Conservation (phyloP, 1,284 basidiomycete species). For the Microbotryum intermedium region DNA sequence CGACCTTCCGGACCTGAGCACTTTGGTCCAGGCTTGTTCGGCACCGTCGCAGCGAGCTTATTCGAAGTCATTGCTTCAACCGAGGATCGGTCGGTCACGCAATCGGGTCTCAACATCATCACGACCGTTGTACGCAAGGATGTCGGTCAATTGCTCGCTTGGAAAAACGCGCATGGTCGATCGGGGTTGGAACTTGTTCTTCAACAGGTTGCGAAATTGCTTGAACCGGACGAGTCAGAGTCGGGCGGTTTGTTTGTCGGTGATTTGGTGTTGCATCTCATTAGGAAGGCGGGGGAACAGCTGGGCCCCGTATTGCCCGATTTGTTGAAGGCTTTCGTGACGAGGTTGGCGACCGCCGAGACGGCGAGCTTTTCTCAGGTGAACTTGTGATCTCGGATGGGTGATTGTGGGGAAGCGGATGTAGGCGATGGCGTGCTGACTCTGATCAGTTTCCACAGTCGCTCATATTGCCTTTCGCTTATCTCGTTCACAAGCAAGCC, state of each 20-base stretch:
- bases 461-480: slow-evolving; percentile 84
- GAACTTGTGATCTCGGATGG: not conserved
- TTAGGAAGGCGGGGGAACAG: slow-evolving; percentile 67
- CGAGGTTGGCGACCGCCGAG: slow-evolving; percentile 68
- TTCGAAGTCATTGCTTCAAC: slow-evolving; percentile 58
- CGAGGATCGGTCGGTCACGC: slow-evolving; percentile 74
- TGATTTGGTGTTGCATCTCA: slow-evolving; percentile 84
- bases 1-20: slow-evolving; percentile 44
- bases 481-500: slow-evolving; percentile 74
- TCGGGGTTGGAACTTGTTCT: slow-evolving; percentile 67
- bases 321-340: slow-evolving; percentile 71
- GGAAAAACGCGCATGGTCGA: slow-evolving; percentile 52
- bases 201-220: slow-evolving; percentile 61
- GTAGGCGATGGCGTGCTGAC: not conserved
- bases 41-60: slow-evolving; percentile 59
- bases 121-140: slow-evolving; percentile 83
- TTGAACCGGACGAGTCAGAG: slow-evolving; percentile 55
- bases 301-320: slow-evolving; percentile 75
- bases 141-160: slow-evolving; percentile 64
- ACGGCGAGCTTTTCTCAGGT: slow-evolving; percentile 84
- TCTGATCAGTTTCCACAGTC: slow-evolving; percentile 46
- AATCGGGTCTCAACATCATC: slow-evolving; percentile 73
- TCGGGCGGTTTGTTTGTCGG: slow-evolving; percentile 86
- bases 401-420: too few species aligned
- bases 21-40: slow-evolving; percentile 68